These are phyloP conservation scores for Globisporangium irregulare DNA, from an alignment of 352 stramenopile genomes.

Conservation along the genomic window DNA sequence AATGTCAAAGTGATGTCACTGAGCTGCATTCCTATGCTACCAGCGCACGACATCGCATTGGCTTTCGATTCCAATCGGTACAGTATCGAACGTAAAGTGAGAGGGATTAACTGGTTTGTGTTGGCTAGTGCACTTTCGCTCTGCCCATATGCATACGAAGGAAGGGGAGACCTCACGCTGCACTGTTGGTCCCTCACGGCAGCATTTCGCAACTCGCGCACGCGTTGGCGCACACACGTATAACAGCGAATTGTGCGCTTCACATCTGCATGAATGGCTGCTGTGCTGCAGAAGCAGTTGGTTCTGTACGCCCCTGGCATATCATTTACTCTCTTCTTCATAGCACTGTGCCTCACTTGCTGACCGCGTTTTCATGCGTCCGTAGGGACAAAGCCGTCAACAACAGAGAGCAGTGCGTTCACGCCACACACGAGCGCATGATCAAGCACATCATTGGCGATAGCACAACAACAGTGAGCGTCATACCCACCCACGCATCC, in stretches of 20 bases:
- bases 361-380: background rate
- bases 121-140: background rate
- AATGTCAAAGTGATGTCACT: background rate
- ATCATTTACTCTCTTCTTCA: no score
- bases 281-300: constrained; percentile 10
- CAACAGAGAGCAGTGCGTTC: background rate
- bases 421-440: background rate
- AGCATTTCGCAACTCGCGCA: background rate
- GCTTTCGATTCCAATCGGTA: background rate
- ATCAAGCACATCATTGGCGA: background rate
- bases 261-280: background rate
- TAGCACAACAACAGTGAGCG: background rate
- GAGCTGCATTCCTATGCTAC: background rate
- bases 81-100: no score
- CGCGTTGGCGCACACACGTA: background rate
- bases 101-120: no score
- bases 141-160: background rate
- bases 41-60: background rate
- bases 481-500: background rate
- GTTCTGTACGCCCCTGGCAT: background rate
- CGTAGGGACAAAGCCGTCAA: background rate
- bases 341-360: no score
- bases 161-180: background rate
- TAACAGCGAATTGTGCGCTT: background rate
- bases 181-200: background rate